phyloP scores from a whole-genome alignment of 306 rosid genomes.

The Castanospermum australe region DNA sequence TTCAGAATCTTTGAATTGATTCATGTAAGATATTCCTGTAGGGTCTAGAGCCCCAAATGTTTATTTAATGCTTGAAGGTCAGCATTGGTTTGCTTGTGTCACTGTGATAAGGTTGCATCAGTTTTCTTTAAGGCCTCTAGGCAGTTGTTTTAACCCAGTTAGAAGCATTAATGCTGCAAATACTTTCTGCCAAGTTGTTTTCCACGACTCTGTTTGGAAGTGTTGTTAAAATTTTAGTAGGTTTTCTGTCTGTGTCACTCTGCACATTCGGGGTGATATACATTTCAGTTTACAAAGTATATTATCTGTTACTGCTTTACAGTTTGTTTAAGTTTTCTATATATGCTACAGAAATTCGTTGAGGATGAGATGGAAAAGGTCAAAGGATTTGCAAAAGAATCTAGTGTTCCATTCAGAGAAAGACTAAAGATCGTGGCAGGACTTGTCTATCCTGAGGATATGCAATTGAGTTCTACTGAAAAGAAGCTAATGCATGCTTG shows the following conservation, averaged over 20 bases:
- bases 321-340: not conserved
- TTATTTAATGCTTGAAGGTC: not conserved
- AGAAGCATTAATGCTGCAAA: not conserved
- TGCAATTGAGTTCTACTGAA: constrained; percentile 75
- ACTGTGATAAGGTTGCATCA: not conserved
- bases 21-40: not conserved
- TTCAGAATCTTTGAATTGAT: not conserved
- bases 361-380: constrained; percentile 85
- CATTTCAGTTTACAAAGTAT: not conserved
- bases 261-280: not conserved
- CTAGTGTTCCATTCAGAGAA: constrained; percentile 73
- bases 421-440: constrained; percentile 93
- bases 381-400: constrained; percentile 87
- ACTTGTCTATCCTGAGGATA: constrained; percentile 82
- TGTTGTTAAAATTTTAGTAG: not conserved
- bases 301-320: not conserved
- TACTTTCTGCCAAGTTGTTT: not conserved
- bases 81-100: not conserved
- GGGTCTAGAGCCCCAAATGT: not conserved
- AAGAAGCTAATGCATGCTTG: constrained; percentile 77
- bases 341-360: constrained; percentile 64
- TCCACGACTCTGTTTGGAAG: not conserved
- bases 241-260: not conserved
- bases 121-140: not conserved
- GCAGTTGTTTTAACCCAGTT: not conserved